Conservation (phyloP, 2,329 filamentous ascomycete species). For the Nemania diffusa region DNA sequence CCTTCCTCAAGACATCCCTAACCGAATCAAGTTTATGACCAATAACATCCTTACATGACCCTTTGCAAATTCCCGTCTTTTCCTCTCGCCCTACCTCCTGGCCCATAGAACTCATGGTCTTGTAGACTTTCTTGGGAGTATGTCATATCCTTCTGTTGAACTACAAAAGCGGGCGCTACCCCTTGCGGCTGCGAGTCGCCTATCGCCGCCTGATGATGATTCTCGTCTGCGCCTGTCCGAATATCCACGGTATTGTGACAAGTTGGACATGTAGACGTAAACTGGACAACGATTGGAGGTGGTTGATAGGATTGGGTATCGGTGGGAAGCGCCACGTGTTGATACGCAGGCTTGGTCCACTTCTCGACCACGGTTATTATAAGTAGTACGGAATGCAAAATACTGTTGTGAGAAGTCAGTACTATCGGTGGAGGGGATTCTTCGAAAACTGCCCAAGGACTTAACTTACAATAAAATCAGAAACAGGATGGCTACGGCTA, state of each 20-base stretch:
- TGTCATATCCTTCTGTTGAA: not conserved
- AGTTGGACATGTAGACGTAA: conserved; percentile 26
- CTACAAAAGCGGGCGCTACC: conserved; percentile 23
- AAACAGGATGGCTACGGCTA: not conserved
- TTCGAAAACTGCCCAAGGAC: not conserved
- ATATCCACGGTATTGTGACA: conserved; percentile 20
- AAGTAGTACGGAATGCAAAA: conserved; percentile 22
- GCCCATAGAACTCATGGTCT: not conserved
- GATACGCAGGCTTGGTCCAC: conserved; percentile 18
- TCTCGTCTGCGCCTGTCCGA: conserved; percentile 18
- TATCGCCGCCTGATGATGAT: conserved; percentile 13
- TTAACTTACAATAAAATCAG: conserved; percentile 14
- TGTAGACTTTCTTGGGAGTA: conserved; percentile 1
- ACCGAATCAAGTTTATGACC: not conserved
- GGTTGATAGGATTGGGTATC: conserved; percentile 15
- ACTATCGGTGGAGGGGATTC: not conserved
- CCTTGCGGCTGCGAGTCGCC: conserved; percentile 33
- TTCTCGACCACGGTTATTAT: conserved; percentile 23
- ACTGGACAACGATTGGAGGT: conserved; percentile 33
- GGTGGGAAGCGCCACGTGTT: not conserved
- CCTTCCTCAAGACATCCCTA: not conserved
- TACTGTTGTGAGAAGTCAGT: conserved; percentile 1
- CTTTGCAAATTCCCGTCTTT: not conserved
- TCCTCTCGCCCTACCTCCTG: not conserved
- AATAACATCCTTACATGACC: not conserved